Percentiles rank a stretch among this genome's conserved stretches.
Conservation (phyloP, 306 rosid genomes). For the Prinsepia uniflora region DNA sequence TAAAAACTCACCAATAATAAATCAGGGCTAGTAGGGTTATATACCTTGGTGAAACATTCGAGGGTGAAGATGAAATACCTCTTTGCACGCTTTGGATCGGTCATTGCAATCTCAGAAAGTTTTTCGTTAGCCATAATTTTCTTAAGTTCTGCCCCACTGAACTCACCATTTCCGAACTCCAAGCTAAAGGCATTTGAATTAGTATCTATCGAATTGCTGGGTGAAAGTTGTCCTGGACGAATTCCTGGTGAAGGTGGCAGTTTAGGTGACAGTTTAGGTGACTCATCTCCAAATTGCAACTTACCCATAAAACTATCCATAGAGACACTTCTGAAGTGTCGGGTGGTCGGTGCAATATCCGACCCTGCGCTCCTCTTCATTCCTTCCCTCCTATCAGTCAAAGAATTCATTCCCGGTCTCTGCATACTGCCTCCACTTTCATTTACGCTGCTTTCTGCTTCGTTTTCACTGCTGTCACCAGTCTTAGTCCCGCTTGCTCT, state of each 20-base stretch:
- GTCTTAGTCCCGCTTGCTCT: slow-evolving; percentile 86
- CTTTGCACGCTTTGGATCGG: slow-evolving; percentile 94
- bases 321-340: slow-evolving; percentile 82
- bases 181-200: slow-evolving; percentile 63
- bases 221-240: slow-evolving; percentile 52
- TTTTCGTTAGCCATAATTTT: slow-evolving; percentile 95
- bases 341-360: slow-evolving; percentile 60
- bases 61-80: slow-evolving; percentile 41
- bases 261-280: slow-evolving; percentile 53
- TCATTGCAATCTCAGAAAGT: slow-evolving; percentile 83
- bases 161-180: slow-evolving; percentile 95
- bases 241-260: slow-evolving; percentile 62
- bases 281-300: slow-evolving; percentile 69
- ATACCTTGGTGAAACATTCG: background rate
- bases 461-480: slow-evolving; percentile 87
- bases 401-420: slow-evolving; percentile 38
- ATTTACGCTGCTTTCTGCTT: slow-evolving; percentile 80
- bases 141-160: slow-evolving; percentile 91
- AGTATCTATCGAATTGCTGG: slow-evolving; percentile 50
- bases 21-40: background rate
- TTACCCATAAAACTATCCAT: slow-evolving; percentile 93
- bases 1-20: slow-evolving; percentile 8
- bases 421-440: slow-evolving; percentile 55
- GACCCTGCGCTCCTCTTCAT: slow-evolving; percentile 67
- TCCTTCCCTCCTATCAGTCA: slow-evolving; percentile 69